Conservation (phyloP, 768 basidiomycete species). For the Naganishia randhawae region DNA sequence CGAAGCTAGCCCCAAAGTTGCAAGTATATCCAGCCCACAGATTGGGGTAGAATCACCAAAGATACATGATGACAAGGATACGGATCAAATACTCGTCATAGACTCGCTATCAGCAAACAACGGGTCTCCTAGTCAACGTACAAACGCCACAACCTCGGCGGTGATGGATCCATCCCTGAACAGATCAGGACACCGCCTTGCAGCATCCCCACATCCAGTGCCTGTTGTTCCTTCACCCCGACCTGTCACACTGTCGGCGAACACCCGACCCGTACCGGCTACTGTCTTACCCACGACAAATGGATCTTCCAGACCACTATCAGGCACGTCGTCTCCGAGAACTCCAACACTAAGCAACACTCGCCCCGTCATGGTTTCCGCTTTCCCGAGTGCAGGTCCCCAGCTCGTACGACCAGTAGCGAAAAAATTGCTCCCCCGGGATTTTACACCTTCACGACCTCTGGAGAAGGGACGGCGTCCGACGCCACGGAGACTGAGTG, state of each 20-base stretch:
- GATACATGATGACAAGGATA: neutral
- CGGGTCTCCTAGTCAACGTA: neutral
- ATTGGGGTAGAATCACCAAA: neutral
- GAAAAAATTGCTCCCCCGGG: neutral
- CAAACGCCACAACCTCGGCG: neutral
- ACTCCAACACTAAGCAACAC: conserved; percentile 2
- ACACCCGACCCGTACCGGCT: neutral
- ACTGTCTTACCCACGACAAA: neutral
- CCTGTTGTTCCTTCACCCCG: neutral
- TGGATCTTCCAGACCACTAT: neutral
- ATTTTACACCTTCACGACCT: neutral
- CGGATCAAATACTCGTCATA: neutral
- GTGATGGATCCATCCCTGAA: neutral
- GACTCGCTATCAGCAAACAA: neutral
- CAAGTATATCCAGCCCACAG: neutral
- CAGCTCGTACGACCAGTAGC: neutral
- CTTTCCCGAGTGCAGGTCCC: neutral
- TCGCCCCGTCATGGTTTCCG: conserved; percentile 5
- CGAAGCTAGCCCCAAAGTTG: neutral
- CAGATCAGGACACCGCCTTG: neutral
- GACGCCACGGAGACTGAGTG: neutral
- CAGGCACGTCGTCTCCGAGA: neutral
- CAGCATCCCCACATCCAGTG: neutral
- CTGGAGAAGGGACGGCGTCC: conserved; percentile 6
- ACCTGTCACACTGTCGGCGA: neutral